These are phyloP conservation scores for Talaromyces verruculosus DNA, from an alignment of 2,329 filamentous ascomycete genomes.

Conservation along the genomic window DNA sequence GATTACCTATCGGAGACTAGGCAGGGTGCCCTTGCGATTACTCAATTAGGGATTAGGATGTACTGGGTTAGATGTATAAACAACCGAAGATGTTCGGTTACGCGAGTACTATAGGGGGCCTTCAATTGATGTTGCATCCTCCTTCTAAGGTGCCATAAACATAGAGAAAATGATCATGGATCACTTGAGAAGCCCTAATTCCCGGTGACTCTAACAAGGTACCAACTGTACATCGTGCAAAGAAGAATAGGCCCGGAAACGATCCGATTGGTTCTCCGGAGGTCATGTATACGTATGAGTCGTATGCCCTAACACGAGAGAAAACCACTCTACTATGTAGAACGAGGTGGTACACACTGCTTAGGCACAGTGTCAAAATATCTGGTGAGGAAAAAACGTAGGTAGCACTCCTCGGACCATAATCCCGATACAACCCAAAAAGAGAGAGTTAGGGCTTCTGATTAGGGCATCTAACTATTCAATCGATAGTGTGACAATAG, in stretches of 20 bases:
- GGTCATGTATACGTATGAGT: not conserved
- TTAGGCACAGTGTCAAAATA: not conserved
- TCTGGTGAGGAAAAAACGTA: not conserved
- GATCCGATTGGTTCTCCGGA: not conserved
- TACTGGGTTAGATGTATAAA: not conserved
- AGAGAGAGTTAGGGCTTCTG: constrained; percentile 3
- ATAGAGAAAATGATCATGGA: not conserved
- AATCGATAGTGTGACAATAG: not conserved
- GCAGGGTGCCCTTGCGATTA: not conserved
- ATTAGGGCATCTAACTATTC: not conserved
- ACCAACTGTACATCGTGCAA: not conserved
- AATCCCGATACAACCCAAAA: not conserved
- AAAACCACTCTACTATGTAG: not conserved
- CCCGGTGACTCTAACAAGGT: not conserved
- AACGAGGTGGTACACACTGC: too few species aligned
- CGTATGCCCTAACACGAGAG: not conserved
- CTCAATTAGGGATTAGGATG: not conserved
- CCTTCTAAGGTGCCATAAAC: not conserved
- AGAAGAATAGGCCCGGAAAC: not conserved
- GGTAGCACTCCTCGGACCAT: not conserved
- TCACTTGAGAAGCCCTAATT: not conserved
- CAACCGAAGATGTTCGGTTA: not conserved
- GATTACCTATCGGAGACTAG: not conserved
- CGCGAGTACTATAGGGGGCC: not conserved
- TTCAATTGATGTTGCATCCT: too few species aligned